Evolutionary conservation across 768 basidiomycete genomes (phyloP).

Genomic region (Hygrophorus pudorinus): DNA sequence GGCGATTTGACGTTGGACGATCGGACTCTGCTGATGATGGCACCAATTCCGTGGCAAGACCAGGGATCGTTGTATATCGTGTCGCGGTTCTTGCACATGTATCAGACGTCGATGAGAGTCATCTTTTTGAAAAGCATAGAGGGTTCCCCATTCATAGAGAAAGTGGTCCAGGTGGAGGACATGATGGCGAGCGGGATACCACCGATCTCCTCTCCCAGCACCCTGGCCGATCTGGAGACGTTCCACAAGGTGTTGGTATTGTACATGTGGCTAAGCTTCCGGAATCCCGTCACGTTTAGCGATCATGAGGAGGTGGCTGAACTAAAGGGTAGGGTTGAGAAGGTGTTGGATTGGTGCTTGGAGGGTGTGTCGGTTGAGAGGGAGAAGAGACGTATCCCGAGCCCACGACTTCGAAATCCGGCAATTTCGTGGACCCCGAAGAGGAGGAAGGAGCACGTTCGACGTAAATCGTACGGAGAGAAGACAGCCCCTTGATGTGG

Average conservation of each 20-base stretch:
- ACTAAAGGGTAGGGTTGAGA: slow-evolving; percentile 56
- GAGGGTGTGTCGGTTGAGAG: slow-evolving; percentile 24
- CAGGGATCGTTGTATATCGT: slow-evolving; percentile 21
- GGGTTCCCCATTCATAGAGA: slow-evolving; percentile 26
- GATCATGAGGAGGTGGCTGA: slow-evolving; percentile 38
- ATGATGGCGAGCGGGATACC: not conserved
- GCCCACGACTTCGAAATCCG: too few species aligned
- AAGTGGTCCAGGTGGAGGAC: slow-evolving; percentile 17
- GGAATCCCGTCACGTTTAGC: slow-evolving; percentile 57
- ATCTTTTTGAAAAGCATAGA: slow-evolving; percentile 28
- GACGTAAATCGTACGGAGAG: too few species aligned
- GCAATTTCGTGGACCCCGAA: too few species aligned
- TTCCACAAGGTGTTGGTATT: slow-evolving; percentile 67
- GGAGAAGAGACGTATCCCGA: not conserved
- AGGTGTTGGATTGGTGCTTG: slow-evolving; percentile 55
- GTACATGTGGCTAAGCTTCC: slow-evolving; percentile 80
- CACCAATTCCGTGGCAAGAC: slow-evolving; percentile 49
- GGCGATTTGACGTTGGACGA: slow-evolving; percentile 33
- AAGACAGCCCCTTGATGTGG: too few species aligned
- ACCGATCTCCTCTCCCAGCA: slow-evolving; percentile 9
- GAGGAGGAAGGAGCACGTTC: too few species aligned
- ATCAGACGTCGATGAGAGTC: slow-evolving; percentile 31
- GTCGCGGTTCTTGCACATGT: slow-evolving; percentile 30
- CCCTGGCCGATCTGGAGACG: slow-evolving; percentile 43
- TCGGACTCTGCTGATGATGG: slow-evolving; percentile 33